Conservation (phyloP, 768 basidiomycete species). For the Amanita pallidorosea region DNA sequence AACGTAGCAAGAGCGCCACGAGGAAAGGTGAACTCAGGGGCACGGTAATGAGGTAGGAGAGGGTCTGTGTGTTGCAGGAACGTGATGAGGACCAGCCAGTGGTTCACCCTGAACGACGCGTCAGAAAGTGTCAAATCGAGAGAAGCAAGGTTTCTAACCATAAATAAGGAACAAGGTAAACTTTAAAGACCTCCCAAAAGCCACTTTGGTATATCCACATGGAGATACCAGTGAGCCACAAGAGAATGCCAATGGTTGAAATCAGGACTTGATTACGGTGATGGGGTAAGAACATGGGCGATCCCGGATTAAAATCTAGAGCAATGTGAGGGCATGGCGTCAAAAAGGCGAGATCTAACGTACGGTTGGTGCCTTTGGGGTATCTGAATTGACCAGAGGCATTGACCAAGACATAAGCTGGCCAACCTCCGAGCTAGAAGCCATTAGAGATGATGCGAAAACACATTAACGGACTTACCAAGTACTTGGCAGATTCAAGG, state of each 20-base stretch:
- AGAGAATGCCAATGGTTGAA: conserved; percentile 72
- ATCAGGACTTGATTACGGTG: conserved; percentile 68
- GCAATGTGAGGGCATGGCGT: neutral
- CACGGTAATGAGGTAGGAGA: conserved; percentile 86
- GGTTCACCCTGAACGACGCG: conserved; percentile 55
- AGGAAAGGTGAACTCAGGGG: conserved; percentile 81
- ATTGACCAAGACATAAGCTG: conserved; percentile 70
- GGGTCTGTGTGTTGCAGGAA: conserved; percentile 99
- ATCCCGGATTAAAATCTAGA: conserved; percentile 63
- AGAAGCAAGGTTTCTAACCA: conserved; percentile 29
- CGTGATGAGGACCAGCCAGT: conserved; percentile 94
- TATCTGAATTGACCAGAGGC: conserved; percentile 81
- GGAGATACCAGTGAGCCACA: conserved; percentile 58
- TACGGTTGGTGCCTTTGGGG: conserved; percentile 71
- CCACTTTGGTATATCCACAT: conserved; percentile 50
- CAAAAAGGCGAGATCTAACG: neutral
- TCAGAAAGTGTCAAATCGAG: neutral
- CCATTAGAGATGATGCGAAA: neutral
- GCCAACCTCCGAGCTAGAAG: conserved; percentile 72
- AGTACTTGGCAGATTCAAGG: conserved; percentile 40
- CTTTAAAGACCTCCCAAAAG: conserved; percentile 59
- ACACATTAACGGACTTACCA: conserved; percentile 25
- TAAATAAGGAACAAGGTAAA: conserved; percentile 85
- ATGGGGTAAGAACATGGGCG: conserved; percentile 77
- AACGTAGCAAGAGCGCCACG: conserved; percentile 90